Evolutionary conservation across 2,329 filamentous ascomycete species (phyloP), one percentile per base, ranked within the genome.

Genomic region (Laburnicola sp.): DNA sequence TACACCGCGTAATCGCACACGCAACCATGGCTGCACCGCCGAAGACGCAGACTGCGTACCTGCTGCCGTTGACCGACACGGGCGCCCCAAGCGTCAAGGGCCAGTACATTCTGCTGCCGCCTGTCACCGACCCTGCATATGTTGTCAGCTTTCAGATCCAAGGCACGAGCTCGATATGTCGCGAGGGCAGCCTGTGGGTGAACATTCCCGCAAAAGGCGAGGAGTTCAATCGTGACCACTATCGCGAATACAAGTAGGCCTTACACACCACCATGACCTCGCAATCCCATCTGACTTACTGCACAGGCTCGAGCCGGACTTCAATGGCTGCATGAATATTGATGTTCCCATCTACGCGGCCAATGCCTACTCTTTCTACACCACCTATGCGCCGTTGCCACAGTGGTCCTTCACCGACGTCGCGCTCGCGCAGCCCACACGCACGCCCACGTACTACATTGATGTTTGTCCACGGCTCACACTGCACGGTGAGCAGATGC

Each of bases 341-440:
- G 92, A 95, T 56, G 82, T 99, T 21, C 89, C 91, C 11, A 87
- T 99, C 62, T 79, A 88, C 72, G 79, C 84, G 54, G 85, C 94
- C 38, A 93, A 95, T 62, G 89, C 93, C 26, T 99, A 94, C 74
- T 88, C 90, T 59, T 99, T 94, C 77, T 97, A 97, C 76, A 91
- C 88, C 48, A 96, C 91, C 56, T 97, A 94, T 73, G 87, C 88
- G 40, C 89, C 92, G 57, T 83, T 97, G 11, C 94, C 94, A 7
- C 81, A 87, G 36, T 88, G 92, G 69, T 83, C 87, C 9, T 80
- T 84, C 26, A 80, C 83, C 40, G 76, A 81, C 36, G 70, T 77
- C 28, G 70, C 78, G 6, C 74, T 77, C 32, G 67, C 79, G n/a
- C 72, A 79, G 31, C 80, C 82, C 44, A 87, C 86, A 43, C 83